Evolutionary conservation across 2,329 filamentous ascomycete genomes (phyloP), one percentile per base, ranked within the genome.

Genomic region (Fusarium sp.): DNA sequence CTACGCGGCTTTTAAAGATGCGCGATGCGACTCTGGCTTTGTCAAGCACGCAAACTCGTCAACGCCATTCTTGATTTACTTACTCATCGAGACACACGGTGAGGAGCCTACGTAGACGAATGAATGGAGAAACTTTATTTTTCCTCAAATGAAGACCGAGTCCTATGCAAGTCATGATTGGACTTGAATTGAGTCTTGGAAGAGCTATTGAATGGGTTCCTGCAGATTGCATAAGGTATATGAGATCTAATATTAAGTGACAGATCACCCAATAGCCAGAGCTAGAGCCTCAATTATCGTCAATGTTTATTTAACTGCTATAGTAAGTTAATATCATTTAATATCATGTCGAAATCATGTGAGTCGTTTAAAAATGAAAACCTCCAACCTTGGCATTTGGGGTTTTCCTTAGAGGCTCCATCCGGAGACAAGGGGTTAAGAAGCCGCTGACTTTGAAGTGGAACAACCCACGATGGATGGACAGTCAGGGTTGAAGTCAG

Each of bases 71-170:
- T 38, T 38, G 34, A 38, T 38, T 11, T 4, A 38, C 34, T 38
- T 38, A 7, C 6, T 38, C 34, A 38, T 34, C 46, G 22, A 34
- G 20, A 24, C n/a, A 56, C 66, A 70, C 34, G 47, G 61, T 49
- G 70, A 20, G 29, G 46, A 22, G 44, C 44, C 27, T 29, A 27
- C 24, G 43, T 55, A 49, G 43, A 56, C 29, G 44, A 40, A 42
- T 43, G 54, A 54, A 59, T 60, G 38, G 54, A 44, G 34, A 58
- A 71, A 58, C 63, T 71, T 45, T 70, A 44, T 68, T 49, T 55
- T 62, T 30, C 66, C 51, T 50, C 43, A 67, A 70, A 54, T 60
- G 42, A 66, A 38, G 45, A 25, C 20, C 24, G 16, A 29, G 50
- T 22, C 18, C 34, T 20, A n/a, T 15, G 50, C 22, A 42, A 52